Evolutionary conservation across 2,329 filamentous ascomycete species (phyloP).

Genomic region (Periconia digitata): DNA sequence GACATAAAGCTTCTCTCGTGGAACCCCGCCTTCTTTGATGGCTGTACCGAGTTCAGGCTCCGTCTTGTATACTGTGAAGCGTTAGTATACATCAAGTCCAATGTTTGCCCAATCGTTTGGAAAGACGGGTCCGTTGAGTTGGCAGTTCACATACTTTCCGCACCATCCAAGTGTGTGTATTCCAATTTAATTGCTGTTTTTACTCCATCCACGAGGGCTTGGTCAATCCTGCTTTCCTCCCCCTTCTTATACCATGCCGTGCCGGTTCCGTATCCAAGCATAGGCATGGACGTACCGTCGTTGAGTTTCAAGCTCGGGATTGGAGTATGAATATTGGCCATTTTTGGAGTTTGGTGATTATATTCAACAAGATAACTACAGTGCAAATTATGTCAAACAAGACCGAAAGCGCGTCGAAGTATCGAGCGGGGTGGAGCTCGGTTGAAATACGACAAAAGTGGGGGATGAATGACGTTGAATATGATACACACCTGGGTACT

Average conservation of each 20-base stretch:
- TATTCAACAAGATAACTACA: too few species aligned
- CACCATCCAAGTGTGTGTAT: slow-evolving; percentile 73
- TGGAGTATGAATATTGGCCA: slow-evolving; percentile 47
- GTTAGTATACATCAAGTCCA: not conserved
- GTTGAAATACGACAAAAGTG: too few species aligned
- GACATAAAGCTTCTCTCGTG: slow-evolving; percentile 51
- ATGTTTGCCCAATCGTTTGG: not conserved
- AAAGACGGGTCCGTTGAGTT: not conserved
- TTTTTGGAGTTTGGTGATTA: slow-evolving; percentile 17
- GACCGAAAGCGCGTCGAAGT: too few species aligned
- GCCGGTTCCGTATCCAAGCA: slow-evolving; percentile 72
- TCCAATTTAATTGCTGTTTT: slow-evolving; percentile 69
- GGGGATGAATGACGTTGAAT: too few species aligned
- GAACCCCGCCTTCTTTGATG: slow-evolving; percentile 49
- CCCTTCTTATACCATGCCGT: slow-evolving; percentile 64
- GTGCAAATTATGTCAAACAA: too few species aligned
- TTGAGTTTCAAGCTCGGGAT: slow-evolving; percentile 69
- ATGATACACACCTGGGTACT: too few species aligned
- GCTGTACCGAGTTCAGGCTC: slow-evolving; percentile 53
- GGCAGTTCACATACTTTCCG: slow-evolving; percentile 57
- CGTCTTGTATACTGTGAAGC: slow-evolving; percentile 50
- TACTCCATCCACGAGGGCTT: slow-evolving; percentile 57
- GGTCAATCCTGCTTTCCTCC: slow-evolving; percentile 56
- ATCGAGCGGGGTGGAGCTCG: too few species aligned
- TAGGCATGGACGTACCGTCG: slow-evolving; percentile 71